Evolutionary conservation across 1,284 basidiomycete genomes (phyloP).

Genomic region (Apiotrichum laibachii): DNA sequence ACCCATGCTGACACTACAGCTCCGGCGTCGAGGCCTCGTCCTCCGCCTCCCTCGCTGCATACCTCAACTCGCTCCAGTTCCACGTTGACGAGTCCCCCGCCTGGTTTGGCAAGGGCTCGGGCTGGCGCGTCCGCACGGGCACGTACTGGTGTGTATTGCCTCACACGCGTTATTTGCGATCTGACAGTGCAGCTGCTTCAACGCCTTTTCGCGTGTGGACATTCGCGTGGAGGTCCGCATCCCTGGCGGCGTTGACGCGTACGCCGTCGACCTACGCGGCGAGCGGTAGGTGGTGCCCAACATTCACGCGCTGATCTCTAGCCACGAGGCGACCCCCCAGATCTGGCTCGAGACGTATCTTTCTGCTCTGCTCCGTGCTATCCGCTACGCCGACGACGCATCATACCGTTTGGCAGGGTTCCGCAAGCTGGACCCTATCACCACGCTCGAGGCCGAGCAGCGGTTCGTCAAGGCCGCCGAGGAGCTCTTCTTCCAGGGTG

Average conservation of each 20-base stretch:
- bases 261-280: constrained; percentile 89
- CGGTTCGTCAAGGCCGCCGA: constrained; percentile 90
- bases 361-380: constrained; percentile 84
- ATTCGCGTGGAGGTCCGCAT: constrained; percentile 98
- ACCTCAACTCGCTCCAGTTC: constrained; percentile 96
- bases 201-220: constrained; percentile 96
- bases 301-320: constrained; percentile 38
- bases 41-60: constrained; percentile 93
- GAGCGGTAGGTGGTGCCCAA: constrained; percentile 68
- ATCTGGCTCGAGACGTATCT: constrained; percentile 98
- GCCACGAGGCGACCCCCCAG: constrained; percentile 85
- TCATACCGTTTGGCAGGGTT: constrained; percentile 89
- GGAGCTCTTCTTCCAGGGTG: constrained; percentile 83
- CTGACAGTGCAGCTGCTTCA: constrained; percentile 71
- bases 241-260: constrained; percentile 92
- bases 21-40: constrained; percentile 97
- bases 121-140: constrained; percentile 92
- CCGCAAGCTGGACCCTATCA: constrained; percentile 92
- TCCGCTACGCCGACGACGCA: constrained; percentile 93
- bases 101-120: constrained; percentile 83
- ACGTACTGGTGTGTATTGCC: constrained; percentile 75
- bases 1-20: constrained; percentile 45
- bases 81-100: constrained; percentile 85
- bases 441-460: constrained; percentile 80
- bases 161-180: background rate